phyloP scores from a whole-genome alignment of 768 basidiomycete species.

The Botryobasidium botryosum region DNA sequence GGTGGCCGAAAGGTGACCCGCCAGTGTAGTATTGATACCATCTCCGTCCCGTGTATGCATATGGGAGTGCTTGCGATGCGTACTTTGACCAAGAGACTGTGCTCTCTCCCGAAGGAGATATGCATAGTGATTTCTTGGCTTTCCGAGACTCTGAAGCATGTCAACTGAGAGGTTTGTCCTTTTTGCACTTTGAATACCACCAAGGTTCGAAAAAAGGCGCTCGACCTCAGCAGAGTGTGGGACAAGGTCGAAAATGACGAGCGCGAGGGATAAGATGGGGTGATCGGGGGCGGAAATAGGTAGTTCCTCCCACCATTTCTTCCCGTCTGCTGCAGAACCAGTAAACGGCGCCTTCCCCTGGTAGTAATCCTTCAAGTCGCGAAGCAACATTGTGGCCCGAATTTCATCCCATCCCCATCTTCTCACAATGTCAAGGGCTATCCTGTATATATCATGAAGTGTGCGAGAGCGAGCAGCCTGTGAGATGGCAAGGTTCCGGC shows the following conservation, averaged over 20 bases:
- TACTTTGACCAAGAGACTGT: no score
- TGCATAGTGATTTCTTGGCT: neutral
- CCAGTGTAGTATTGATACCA: no score
- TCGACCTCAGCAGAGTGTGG: no score
- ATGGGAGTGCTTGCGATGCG: no score
- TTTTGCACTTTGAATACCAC: neutral
- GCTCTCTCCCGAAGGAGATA: no score
- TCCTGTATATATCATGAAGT: conserved; percentile 15
- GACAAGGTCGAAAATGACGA: no score
- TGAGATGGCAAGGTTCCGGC: conserved; percentile 21
- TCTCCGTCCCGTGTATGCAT: no score
- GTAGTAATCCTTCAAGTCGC: conserved; percentile 17
- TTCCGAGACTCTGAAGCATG: neutral
- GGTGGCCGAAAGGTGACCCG: no score
- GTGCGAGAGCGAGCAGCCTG: conserved; percentile 12
- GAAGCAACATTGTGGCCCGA: conserved; percentile 13
- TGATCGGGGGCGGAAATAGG: conserved; percentile 7
- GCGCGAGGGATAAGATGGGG: no score
- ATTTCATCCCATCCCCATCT: conserved; percentile 17
- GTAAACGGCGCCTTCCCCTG: conserved; percentile 15
- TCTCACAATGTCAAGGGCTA: no score
- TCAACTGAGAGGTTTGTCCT: neutral
- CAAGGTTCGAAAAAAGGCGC: conserved; percentile 11
- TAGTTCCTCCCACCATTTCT: conserved; percentile 18
- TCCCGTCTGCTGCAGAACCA: conserved; percentile 14